A percentile compares a stretch with the other conserved stretches of the same genome.
These are phyloP conservation scores for Malus hybrid DNA, from an alignment of 331 rosid genomes.

Conservation along the genomic window DNA sequence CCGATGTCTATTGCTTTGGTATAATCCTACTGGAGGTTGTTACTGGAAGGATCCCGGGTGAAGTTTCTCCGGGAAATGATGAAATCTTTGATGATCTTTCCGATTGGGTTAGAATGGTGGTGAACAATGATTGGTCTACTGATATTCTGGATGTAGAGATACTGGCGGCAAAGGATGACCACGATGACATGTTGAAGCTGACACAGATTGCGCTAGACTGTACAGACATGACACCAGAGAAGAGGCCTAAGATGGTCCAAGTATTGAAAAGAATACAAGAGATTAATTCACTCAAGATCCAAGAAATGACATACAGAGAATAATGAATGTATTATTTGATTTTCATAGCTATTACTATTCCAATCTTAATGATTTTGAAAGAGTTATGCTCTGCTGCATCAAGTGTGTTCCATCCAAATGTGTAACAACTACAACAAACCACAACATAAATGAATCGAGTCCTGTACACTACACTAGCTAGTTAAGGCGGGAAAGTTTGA, in stretches of 20 bases:
- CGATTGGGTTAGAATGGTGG: slow-evolving; percentile 62
- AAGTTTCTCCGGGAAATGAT: slow-evolving; percentile 29
- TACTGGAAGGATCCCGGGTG: slow-evolving; percentile 65
- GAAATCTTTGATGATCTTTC: slow-evolving; percentile 48
- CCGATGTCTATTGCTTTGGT: slow-evolving; percentile 67
- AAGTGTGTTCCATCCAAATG: no score
- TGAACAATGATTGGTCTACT: slow-evolving; percentile 68
- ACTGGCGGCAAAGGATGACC: slow-evolving; percentile 45
- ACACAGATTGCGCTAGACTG: slow-evolving; percentile 61
- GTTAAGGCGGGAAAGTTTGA: no score
- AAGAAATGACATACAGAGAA: not conserved
- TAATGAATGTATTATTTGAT: no score
- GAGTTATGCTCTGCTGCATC: no score
- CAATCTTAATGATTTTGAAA: no score
- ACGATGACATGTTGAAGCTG: slow-evolving; percentile 53
- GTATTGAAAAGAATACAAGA: slow-evolving; percentile 47
- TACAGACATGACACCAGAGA: slow-evolving; percentile 46
- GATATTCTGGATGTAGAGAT: slow-evolving; percentile 62
- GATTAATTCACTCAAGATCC: slow-evolving; percentile 1
- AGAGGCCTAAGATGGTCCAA: slow-evolving; percentile 50
- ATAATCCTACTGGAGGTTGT: slow-evolving; percentile 54
- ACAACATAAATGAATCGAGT: no score
- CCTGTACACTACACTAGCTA: no score
- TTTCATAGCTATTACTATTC: no score
- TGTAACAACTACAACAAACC: no score